A percentile compares a stretch with the other conserved stretches of the same genome.
These are phyloP conservation scores for Penicillium taxi DNA, from an alignment of 495 filamentous ascomycete species.

Conservation along the genomic window DNA sequence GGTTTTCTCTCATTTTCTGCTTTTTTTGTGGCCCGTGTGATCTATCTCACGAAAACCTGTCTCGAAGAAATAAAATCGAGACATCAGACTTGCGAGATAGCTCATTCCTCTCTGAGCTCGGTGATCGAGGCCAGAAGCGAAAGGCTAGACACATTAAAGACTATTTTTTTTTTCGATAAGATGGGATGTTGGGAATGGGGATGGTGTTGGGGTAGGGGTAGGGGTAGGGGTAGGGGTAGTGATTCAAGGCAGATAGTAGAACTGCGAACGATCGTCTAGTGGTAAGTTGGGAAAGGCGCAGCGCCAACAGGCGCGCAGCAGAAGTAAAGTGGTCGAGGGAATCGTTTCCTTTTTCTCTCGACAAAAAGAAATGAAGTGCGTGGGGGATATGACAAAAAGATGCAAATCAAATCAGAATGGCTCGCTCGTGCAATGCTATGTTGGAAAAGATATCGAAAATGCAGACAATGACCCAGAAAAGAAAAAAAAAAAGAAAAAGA, in stretches of 20 bases:
- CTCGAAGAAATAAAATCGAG: background rate
- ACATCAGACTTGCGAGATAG: background rate
- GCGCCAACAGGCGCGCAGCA: slow-evolving; percentile 24
- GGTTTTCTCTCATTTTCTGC: slow-evolving; percentile 27
- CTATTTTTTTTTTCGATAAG: slow-evolving; percentile 19
- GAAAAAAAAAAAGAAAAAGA: slow-evolving; percentile 23
- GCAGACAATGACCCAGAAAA: slow-evolving; percentile 33
- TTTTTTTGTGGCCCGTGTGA: slow-evolving; percentile 27
- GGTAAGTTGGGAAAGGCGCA: slow-evolving; percentile 20
- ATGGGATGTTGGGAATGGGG: too few species aligned
- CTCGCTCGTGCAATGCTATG: slow-evolving; percentile 49
- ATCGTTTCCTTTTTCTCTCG: slow-evolving; percentile 1
- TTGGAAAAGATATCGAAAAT: slow-evolving; percentile 29
- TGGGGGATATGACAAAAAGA: slow-evolving; percentile 24
- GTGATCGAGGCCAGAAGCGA: slow-evolving; percentile 2
- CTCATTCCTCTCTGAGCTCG: background rate
- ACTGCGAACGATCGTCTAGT: slow-evolving; percentile 23
- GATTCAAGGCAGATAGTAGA: slow-evolving; percentile 9
- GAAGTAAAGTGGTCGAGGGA: slow-evolving; percentile 11
- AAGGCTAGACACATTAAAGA: slow-evolving; percentile 33
- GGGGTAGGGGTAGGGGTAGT: slow-evolving; percentile 4
- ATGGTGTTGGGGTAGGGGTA: slow-evolving; percentile 5
- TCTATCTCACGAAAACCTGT: background rate
- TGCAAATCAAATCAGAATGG: slow-evolving; percentile 31
- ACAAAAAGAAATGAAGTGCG: slow-evolving; percentile 13